Evolutionary conservation across 2,329 filamentous ascomycete genomes (phyloP).

Genomic region (Clarireedia paspali): DNA sequence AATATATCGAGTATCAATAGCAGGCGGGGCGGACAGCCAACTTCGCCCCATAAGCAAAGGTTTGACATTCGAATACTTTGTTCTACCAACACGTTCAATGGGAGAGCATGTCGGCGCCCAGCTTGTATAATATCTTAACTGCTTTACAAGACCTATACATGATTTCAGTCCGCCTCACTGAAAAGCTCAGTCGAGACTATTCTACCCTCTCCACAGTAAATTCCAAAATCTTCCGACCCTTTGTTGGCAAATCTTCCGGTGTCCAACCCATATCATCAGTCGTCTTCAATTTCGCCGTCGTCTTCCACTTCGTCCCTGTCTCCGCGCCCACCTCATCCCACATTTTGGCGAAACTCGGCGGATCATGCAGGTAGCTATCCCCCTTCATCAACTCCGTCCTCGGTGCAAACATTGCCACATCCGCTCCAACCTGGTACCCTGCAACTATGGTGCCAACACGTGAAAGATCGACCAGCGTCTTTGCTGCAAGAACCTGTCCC

Average conservation of each 20-base stretch:
- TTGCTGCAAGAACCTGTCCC: conserved; percentile 23
- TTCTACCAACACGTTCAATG: no score
- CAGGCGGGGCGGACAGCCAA: no score
- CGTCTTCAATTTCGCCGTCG: background rate
- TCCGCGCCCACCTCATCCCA: conserved; percentile 4
- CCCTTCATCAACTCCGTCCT: background rate
- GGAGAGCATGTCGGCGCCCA: no score
- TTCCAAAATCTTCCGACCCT: background rate
- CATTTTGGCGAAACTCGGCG: conserved; percentile 1
- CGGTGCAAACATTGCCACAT: background rate
- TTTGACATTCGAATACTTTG: no score
- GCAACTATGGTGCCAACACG: background rate
- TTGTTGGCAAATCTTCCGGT: background rate
- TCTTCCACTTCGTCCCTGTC: conserved; percentile 9
- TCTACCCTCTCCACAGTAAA: background rate
- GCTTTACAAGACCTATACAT: no score
- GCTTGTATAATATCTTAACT: no score
- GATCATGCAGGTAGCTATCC: conserved; percentile 3
- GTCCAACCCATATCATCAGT: background rate
- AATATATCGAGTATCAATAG: no score
- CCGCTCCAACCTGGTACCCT: background rate
- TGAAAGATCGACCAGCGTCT: conserved; percentile 3
- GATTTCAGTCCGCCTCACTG: no score
- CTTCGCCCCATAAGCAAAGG: no score
- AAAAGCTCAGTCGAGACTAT: background rate